These are phyloP conservation scores for Metarhizium brunneum DNA, from an alignment of 2,329 filamentous ascomycete species.

Conservation along the genomic window DNA sequence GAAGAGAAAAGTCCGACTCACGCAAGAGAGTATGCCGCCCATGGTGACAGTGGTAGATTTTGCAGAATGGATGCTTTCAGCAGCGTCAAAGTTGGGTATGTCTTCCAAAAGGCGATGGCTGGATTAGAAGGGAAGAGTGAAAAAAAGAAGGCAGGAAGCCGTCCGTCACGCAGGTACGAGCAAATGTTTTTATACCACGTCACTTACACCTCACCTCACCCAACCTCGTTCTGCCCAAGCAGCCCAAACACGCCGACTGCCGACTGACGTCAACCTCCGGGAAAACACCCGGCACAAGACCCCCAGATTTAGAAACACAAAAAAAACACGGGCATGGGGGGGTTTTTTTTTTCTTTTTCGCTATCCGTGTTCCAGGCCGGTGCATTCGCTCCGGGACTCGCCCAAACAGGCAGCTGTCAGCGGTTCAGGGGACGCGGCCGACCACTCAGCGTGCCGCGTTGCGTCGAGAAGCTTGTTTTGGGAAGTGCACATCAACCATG, in stretches of 20 bases:
- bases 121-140: too few species aligned
- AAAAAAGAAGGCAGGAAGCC: too few species aligned
- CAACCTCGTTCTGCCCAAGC: too few species aligned
- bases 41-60: slow-evolving; percentile 33
- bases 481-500: not conserved
- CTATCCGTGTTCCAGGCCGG: slow-evolving; percentile 2
- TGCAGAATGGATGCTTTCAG: too few species aligned
- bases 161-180: not conserved
- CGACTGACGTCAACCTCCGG: not conserved
- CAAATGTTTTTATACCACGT: not conserved
- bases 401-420: not conserved
- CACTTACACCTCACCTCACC: too few species aligned
- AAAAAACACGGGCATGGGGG: too few species aligned
- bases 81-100: too few species aligned
- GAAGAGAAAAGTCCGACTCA: slow-evolving; percentile 37
- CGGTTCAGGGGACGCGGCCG: not conserved
- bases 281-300: not conserved
- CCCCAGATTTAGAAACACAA: not conserved
- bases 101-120: too few species aligned
- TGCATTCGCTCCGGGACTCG: slow-evolving; percentile 1
- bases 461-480: slow-evolving; percentile 1
- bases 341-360: too few species aligned
- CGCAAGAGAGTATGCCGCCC: slow-evolving; percentile 78
- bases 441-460: not conserved
- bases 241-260: not conserved